Base-by-base conservation (phyloP, 257 asterid genomes). In the Nicotiana paniculata region DNA sequence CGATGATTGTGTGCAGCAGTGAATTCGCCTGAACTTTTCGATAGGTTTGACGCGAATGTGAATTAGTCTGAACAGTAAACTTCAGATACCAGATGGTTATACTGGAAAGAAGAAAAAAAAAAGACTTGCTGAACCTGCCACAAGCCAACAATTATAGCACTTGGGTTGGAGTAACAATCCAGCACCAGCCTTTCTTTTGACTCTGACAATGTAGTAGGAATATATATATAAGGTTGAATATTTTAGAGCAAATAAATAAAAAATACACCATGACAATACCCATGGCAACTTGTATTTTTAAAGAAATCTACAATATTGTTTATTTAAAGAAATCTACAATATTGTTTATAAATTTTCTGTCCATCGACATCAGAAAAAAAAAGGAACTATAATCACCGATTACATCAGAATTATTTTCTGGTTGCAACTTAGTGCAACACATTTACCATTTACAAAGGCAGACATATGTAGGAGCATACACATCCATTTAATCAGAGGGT, bases 381-480 rank as follows among this genome's bases (percentile, higher is more conserved):
- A 24, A 48, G 62, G 39, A 74, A 74, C 74, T 32, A 65, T 32
- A 65, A 6, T 32, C 48, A 6, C 18, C 4, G 24, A 30, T 75
- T 28, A 28, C 80, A 75, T 75, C 62, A 48, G 28, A 75, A 28
- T 48, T 48, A 24, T 51, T 51, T 72, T 67, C 18, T 78, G 61
- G 32, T 43, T 75, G 83, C 61, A 84, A 53, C 65, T 68, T 75
- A 54, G 77, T 83, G 79, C 77, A 63, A 46, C 84, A 76, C 81
- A 63, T 64, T 61, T 75, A 62, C 57, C 77, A 84, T 62, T 59
- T 46, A 83, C 67, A 80, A 68, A 70, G 58, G 86, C 65, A 85
- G 82, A 89, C 91, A 91, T 90, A 91, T 89, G 96, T 86, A 90
- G 80, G 78, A 89, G 92, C 97, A 93, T 90, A 90, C 93, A 88